A percentile compares a stretch with the other conserved stretches of the same genome.
These are phyloP conservation scores for Pythium aphanidermatum DNA, from an alignment of 352 stramenopile species.

Conservation along the genomic window DNA sequence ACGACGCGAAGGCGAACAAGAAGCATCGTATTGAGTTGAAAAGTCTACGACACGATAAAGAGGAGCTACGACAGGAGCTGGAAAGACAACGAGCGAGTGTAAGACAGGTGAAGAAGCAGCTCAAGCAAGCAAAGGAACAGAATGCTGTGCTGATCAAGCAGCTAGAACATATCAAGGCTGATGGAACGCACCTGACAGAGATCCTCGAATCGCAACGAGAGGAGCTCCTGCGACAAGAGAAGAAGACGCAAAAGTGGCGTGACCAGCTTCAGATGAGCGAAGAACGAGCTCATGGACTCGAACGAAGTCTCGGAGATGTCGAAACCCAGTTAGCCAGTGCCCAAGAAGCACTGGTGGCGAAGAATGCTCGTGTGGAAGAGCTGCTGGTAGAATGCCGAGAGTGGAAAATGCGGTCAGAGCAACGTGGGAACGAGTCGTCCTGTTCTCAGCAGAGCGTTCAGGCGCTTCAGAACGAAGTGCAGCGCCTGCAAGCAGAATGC, in stretches of 20 bases:
- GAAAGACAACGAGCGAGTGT: slow-evolving; percentile 27
- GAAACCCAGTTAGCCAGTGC: slow-evolving; percentile 22
- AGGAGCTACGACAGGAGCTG: slow-evolving; percentile 22
- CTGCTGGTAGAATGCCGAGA: slow-evolving; percentile 1
- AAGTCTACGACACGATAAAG: not conserved
- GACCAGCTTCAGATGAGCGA: slow-evolving; percentile 21
- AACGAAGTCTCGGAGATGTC: slow-evolving; percentile 18
- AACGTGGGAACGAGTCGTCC: not conserved
- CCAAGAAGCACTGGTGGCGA: slow-evolving; percentile 31
- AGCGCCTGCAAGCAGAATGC: slow-evolving; percentile 17
- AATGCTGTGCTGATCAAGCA: slow-evolving; percentile 35
- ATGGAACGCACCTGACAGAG: slow-evolving; percentile 31
- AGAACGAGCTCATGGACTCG: slow-evolving; percentile 2
- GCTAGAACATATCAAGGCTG: slow-evolving; percentile 25
- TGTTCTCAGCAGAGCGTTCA: not conserved
- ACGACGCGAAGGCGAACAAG: slow-evolving; percentile 4
- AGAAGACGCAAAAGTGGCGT: slow-evolving; percentile 20
- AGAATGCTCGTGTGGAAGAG: slow-evolving; percentile 26
- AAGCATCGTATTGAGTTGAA: slow-evolving; percentile 10
- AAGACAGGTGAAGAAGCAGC: slow-evolving; percentile 35
- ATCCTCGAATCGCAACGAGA: slow-evolving; percentile 39
- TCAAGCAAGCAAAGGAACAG: slow-evolving; percentile 22
- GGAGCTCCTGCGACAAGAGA: slow-evolving; percentile 18
- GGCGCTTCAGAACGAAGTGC: slow-evolving; percentile 17
- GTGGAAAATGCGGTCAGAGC: not conserved